Conservation (phyloP, 805 yeast species). For the Ogataea wickerhamii region DNA sequence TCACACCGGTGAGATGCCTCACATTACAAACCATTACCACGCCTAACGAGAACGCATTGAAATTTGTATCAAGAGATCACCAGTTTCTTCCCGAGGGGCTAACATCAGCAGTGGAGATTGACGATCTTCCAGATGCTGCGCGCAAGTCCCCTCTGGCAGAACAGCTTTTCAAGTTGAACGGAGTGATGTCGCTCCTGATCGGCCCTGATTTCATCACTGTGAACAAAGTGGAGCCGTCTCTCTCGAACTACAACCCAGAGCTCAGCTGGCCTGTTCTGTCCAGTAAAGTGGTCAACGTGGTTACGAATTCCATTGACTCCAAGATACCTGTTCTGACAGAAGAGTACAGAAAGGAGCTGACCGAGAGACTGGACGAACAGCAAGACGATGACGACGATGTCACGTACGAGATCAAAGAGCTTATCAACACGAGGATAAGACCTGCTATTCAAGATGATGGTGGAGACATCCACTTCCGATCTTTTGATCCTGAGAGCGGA, state of each 20-base stretch:
- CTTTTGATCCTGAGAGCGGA: conserved; percentile 53
- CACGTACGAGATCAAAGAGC: conserved; percentile 62
- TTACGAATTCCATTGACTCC: conserved; percentile 25
- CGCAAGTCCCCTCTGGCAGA: conserved; percentile 62
- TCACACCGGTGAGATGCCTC: conserved; percentile 16
- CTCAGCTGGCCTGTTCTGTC: conserved; percentile 30
- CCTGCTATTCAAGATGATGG: conserved; percentile 78
- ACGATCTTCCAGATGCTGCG: conserved; percentile 49
- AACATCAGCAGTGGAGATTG: conserved; percentile 47
- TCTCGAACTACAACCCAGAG: conserved; percentile 31
- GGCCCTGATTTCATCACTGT: conserved; percentile 74
- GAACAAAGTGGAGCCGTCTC: conserved; percentile 43
- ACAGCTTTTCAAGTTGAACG: conserved; percentile 54
- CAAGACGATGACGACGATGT: conserved; percentile 64
- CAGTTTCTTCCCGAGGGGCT: conserved; percentile 43
- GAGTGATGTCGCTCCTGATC: conserved; percentile 68
- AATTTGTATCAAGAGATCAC: conserved; percentile 51
- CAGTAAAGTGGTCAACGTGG: conserved; percentile 25
- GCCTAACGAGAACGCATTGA: conserved; percentile 74
- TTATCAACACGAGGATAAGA: conserved; percentile 64
- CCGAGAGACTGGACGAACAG: conserved; percentile 26
- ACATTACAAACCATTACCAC: conserved; percentile 49
- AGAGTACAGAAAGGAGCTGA: conserved; percentile 21
- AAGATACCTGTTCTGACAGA: conserved; percentile 26
- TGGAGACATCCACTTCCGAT: conserved; percentile 67